Evolutionary conservation across 345 rosid species (phyloP).

Genomic region (Eucalyptus paniculata): DNA sequence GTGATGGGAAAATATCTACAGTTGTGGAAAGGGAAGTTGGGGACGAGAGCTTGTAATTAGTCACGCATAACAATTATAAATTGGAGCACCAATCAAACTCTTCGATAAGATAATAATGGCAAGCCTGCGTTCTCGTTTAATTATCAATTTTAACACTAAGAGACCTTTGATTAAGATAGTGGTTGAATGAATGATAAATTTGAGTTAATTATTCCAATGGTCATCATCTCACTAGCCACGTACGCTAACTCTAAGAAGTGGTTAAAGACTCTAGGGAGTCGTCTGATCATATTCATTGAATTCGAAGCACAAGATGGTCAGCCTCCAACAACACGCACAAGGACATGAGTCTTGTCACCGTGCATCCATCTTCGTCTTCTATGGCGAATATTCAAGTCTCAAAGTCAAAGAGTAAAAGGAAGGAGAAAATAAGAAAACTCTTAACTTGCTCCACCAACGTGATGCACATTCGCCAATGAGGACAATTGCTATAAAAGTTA

Average conservation of each 20-base stretch:
- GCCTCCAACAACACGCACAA: neutral
- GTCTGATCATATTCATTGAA: neutral
- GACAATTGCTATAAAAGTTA: too few relatives aligned
- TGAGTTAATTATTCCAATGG: neutral
- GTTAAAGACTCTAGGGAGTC: neutral
- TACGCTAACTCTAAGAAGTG: neutral
- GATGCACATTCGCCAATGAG: neutral
- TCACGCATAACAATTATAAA: neutral
- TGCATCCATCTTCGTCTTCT: neutral
- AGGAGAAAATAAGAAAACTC: neutral
- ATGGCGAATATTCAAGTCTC: neutral
- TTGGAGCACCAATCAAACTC: neutral
- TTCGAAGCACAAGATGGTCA: neutral
- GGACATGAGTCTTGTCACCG: neutral
- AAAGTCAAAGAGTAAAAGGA: neutral
- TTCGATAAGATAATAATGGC: neutral
- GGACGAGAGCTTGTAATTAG: neutral
- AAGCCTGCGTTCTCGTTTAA: neutral
- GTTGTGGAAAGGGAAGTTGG: neutral
- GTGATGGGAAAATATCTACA: neutral
- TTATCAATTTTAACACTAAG: neutral
- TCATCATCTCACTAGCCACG: neutral
- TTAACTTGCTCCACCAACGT: neutral
- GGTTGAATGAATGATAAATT: neutral
- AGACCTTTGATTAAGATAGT: neutral